A percentile compares a stretch with the other conserved stretches of the same genome.
Conservation (phyloP, 345 rosid species). For the Citrus australasica region DNA sequence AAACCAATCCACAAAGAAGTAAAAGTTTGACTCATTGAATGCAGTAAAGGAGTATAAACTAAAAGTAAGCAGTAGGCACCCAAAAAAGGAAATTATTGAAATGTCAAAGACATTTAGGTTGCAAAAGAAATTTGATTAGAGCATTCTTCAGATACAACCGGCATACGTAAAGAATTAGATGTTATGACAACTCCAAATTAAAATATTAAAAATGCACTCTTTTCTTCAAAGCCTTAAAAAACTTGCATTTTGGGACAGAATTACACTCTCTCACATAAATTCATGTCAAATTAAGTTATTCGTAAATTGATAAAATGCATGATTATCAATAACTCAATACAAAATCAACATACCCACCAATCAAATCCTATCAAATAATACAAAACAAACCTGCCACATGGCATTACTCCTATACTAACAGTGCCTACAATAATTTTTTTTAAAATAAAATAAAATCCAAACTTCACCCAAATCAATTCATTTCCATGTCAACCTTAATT, state of each 20-base stretch:
- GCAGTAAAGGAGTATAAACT: background rate
- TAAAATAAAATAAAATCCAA: background rate
- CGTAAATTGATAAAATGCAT: background rate
- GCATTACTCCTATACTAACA: background rate
- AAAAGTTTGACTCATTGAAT: background rate
- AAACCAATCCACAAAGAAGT: background rate
- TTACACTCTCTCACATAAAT: background rate
- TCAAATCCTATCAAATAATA: background rate
- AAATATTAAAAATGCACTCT: background rate
- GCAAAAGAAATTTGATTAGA: background rate
- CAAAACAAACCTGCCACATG: background rate
- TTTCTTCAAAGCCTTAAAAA: background rate
- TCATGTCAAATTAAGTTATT: background rate
- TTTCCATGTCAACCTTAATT: background rate
- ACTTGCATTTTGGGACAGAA: background rate
- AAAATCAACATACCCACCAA: background rate
- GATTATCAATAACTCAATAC: background rate
- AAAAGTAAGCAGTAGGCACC: no score
- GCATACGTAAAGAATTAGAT: background rate
- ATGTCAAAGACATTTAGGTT: background rate
- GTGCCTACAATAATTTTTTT: background rate
- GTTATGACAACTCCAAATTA: background rate
- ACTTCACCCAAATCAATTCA: background rate
- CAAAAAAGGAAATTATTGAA: background rate
- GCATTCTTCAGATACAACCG: background rate